Conservation (phyloP, 306 rosid species). For the Prunus campanulata region DNA sequence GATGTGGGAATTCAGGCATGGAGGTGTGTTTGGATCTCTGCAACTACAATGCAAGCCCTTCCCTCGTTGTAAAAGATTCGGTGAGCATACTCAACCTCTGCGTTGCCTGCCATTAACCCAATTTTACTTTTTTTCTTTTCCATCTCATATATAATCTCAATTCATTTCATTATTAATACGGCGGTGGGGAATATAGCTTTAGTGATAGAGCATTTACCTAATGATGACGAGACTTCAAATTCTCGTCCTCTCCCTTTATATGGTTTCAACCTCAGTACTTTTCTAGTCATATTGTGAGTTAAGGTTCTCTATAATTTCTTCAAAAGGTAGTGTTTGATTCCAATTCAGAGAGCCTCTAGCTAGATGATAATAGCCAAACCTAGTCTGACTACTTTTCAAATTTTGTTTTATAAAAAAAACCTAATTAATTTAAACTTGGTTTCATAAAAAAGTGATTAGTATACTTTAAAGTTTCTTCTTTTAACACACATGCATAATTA, state of each 20-base stretch:
- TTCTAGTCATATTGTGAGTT: not conserved
- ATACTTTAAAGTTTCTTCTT: not conserved
- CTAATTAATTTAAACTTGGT: no score
- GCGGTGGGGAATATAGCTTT: not conserved
- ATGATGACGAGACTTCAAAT: not conserved
- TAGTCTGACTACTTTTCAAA: no score
- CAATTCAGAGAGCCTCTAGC: not conserved
- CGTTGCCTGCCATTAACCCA: not conserved
- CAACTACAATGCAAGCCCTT: conserved; percentile 72
- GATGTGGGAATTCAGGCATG: conserved; percentile 98
- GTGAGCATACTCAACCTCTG: conserved; percentile 38
- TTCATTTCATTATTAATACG: not conserved
- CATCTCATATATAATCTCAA: not conserved
- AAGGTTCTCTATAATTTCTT: not conserved
- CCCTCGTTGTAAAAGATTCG: conserved; percentile 75
- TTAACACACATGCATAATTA: not conserved
- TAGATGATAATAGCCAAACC: not conserved
- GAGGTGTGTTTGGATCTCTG: conserved; percentile 90
- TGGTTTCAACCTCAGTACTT: not conserved
- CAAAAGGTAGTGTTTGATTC: not conserved
- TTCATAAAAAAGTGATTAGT: no score
- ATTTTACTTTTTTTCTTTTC: not conserved
- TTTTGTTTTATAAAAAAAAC: no score
- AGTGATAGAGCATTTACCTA: not conserved
- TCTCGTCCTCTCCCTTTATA: not conserved